Percentiles rank a stretch among this genome's conserved stretches.
phyloP scores from a whole-genome alignment of 2,329 filamentous ascomycete genomes.

The Coleophoma eucalyptorum region DNA sequence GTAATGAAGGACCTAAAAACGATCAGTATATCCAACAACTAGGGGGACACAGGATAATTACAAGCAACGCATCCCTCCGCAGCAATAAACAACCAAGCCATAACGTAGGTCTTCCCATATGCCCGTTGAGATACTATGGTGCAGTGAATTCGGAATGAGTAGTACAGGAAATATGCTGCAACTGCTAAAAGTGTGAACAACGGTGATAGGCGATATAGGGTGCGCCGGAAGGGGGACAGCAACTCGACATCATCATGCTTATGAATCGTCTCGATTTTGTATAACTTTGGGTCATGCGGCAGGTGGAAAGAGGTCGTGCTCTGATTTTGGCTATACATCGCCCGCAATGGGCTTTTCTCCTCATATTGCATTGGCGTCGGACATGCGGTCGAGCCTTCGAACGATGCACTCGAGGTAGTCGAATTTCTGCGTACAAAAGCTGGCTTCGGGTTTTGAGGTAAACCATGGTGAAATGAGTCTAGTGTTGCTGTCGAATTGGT shows the following conservation, averaged over 20 bases:
- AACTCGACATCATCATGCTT: conserved; percentile 16
- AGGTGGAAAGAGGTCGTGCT: conserved; percentile 4
- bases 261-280: conserved; percentile 13
- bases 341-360: too few relatives aligned
- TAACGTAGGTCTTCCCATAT: conserved; percentile 35
- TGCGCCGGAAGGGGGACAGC: conserved; percentile 13
- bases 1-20: conserved; percentile 41
- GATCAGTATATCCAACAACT: conserved; percentile 27
- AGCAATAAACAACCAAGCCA: conserved; percentile 54
- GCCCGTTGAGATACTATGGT: conserved; percentile 46
- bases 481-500: too few relatives aligned
- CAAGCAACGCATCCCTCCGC: conserved; percentile 47
- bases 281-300: conserved; percentile 4
- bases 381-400: too few relatives aligned
- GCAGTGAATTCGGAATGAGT: conserved; percentile 46
- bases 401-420: too few relatives aligned
- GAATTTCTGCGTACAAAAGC: too few relatives aligned
- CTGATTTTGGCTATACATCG: background rate
- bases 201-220: conserved; percentile 16
- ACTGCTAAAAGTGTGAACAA: conserved; percentile 15
- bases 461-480: too few relatives aligned
- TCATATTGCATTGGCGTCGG: too few relatives aligned
- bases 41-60: conserved; percentile 4
- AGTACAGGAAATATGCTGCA: conserved; percentile 35
- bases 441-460: too few relatives aligned